Base-by-base conservation (phyloP, 208 protist genomes). In the Leishmania aethiopica region DNA sequence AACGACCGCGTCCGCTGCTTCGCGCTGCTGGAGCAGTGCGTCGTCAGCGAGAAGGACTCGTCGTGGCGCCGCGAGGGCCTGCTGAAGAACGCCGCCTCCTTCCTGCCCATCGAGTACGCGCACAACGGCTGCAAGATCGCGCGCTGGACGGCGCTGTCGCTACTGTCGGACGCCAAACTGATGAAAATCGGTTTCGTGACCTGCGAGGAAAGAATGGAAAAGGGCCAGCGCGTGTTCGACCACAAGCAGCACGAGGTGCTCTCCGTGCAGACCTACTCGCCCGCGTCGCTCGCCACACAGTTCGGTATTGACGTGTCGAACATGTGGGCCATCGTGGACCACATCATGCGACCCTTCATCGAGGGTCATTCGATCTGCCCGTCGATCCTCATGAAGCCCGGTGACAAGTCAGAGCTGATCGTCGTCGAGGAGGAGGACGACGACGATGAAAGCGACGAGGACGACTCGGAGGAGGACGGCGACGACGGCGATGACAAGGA, bases 181-280 rank as follows among this genome's bases (percentile, higher is more conserved):
- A 95, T 98, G 87, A 97, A 95, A 85, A 92, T 98, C 82, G 95
- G 92, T 28, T 94, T 97, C 80, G 82, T 98, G 32, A 85, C 92
- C 1, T 92, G 93, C 77, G 84, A 82, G 69, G 84, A 82, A 60
- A 89, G 85, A 71, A 85, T 77, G 42, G 81, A 88, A 55, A 76
- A 87, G 55, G 86, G 82, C 40, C 71, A 84, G 72, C 69, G 83
- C 55, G 75, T 82, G 15, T 86, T 77, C 74, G 73, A 90, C 77
- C 85, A 90, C 35, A 82, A 76, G 25, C 71, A 83, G 64, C 93
- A 98, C 85, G 84, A 92, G 67, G 77, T 98, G 49, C 79, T 96
- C 53, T 79, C 69, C 62, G 89, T 95, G 28, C 87, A 95, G 74
- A 93, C 88, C 55, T 87, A 92, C 81, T 89, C 84, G 55, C 90